Base-by-base conservation (phyloP, 305 asterid species). In the Solanum hybrid region DNA sequence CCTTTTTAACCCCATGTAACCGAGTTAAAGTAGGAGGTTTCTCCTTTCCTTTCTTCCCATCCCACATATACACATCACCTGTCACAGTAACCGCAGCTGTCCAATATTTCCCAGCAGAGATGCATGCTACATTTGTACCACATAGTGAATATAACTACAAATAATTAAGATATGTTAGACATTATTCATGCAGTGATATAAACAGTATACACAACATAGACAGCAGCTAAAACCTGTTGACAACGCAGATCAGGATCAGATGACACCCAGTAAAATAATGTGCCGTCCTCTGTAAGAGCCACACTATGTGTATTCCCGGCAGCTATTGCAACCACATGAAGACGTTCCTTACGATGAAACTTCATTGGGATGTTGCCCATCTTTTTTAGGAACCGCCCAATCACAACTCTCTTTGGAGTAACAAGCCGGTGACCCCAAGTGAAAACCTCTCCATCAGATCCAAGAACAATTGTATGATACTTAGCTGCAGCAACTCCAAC, bases 351-450 rank as follows among this genome's bases (percentile, higher is more conserved):
- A 88, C 98, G 95, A 86, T 98, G 99, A 93, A 97, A 97, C 91
- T 97, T 96, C 89, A 97, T 91, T 72, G 92, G 89, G 36, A 94
- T 92, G 89, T 90, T 98, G 91, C 98, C 98, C 80, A 86, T 73
- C 93, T 97, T 98, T 90, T 79, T 95, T 11, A 91, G 92, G 90
- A 93, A 94, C 93, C 98, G 95, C 29, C 95, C 92, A 91, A 97
- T 90, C 39, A 96, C 91, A 41, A 98, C 98, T 70, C 99, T 98
- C 87, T 93, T 95, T 17, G 99, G 99, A 89, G 94, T 95, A 89
- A 98, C 99, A 89, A 97, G 97, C 72, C 98, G 96, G 92, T 97
- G 99, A 89, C 99, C 99, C 99, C 99, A 97, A 85, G 99, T 97
- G 91, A 94, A 98, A 29, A 98, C 98, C 98, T 98, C 99, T 80